These are phyloP conservation scores for Kodamaea fukazawae DNA, from an alignment of 805 yeast genomes.

Conservation along the genomic window DNA sequence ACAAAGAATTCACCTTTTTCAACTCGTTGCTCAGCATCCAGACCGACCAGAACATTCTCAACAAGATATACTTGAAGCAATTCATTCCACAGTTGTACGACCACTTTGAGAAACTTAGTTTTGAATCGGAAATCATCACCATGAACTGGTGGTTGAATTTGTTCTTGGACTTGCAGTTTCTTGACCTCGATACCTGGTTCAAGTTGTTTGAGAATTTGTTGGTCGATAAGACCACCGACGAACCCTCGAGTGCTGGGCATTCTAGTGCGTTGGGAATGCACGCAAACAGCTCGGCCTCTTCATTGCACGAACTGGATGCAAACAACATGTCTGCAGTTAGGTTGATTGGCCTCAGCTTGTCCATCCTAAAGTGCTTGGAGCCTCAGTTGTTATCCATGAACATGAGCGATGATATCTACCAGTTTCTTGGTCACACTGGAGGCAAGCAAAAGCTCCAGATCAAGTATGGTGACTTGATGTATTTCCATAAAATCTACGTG, in stretches of 20 bases:
- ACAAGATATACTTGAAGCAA: conserved; percentile 27
- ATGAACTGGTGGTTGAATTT: conserved; percentile 58
- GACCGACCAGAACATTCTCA: conserved; percentile 39
- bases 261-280: neutral
- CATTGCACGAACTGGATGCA: neutral
- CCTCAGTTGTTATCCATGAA: conserved; percentile 21
- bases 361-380: conserved; percentile 39
- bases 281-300: conserved; percentile 1
- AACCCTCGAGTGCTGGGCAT: neutral
- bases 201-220: conserved; percentile 50
- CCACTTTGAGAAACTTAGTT: conserved; percentile 33
- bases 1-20: conserved; percentile 8
- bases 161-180: conserved; percentile 44
- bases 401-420: conserved; percentile 31
- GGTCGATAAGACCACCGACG: conserved; percentile 11
- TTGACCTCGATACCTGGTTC: conserved; percentile 51
- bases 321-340: conserved; percentile 20
- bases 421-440: conserved; percentile 8
- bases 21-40: conserved; percentile 28
- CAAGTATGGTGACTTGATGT: conserved; percentile 13
- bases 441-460: conserved; percentile 6
- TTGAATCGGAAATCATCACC: conserved; percentile 49
- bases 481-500: conserved; percentile 9
- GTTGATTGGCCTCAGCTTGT: conserved; percentile 31
- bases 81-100: conserved; percentile 38